These are phyloP conservation scores for Trichoderma arundinaceum DNA, from an alignment of 2,329 filamentous ascomycete species.

Conservation along the genomic window DNA sequence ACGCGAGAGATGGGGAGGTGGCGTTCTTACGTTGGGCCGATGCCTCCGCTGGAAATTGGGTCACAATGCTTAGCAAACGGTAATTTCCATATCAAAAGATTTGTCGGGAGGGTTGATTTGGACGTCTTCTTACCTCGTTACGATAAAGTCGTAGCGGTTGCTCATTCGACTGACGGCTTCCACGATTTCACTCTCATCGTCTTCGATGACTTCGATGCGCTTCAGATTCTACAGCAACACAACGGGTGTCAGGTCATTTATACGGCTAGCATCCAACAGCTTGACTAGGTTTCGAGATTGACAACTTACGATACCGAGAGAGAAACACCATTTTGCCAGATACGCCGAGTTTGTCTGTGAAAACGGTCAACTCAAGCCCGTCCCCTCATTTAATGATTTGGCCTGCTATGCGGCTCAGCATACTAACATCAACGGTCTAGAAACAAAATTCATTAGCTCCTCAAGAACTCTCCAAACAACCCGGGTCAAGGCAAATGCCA, in stretches of 20 bases:
- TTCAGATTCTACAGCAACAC: slow-evolving; percentile 65
- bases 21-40: slow-evolving; percentile 81
- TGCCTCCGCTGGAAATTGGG: slow-evolving; percentile 69
- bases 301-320: slow-evolving; percentile 60
- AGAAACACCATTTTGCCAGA: slow-evolving; percentile 69
- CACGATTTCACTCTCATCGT: slow-evolving; percentile 88
- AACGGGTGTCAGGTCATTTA: background rate
- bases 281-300: background rate
- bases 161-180: slow-evolving; percentile 90
- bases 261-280: background rate
- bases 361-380: slow-evolving; percentile 33
- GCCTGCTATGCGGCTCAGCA: background rate
- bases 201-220: slow-evolving; percentile 88
- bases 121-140: slow-evolving; percentile 67
- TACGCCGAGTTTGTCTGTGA: slow-evolving; percentile 67
- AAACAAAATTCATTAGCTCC: slow-evolving; percentile 29
- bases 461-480: background rate
- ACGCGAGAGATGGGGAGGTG: background rate
- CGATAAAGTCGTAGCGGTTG: slow-evolving; percentile 87
- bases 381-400: background rate
- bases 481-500: background rate
- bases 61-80: background rate
- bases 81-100: background rate
- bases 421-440: slow-evolving; percentile 49
- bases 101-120: background rate